Conservation (phyloP, 768 basidiomycete species). For the Amanita polypyramis region DNA sequence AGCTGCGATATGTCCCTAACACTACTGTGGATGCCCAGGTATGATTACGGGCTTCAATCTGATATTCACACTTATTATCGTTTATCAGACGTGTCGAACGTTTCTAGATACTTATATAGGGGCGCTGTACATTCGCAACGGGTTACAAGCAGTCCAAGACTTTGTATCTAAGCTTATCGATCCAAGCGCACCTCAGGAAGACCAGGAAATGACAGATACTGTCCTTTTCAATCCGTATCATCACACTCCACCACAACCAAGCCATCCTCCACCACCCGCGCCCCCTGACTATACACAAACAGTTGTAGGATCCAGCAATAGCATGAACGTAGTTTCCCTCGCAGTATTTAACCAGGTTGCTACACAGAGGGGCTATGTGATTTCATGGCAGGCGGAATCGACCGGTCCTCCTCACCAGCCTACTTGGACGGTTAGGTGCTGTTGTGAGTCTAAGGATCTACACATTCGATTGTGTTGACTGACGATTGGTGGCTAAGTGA, state of each 20-base stretch:
- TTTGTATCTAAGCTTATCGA: slow-evolving; percentile 54
- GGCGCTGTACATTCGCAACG: slow-evolving; percentile 52
- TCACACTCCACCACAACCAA: slow-evolving; percentile 11
- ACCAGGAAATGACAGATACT: slow-evolving; percentile 9
- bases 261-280: slow-evolving; percentile 14
- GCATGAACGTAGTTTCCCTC: slow-evolving; percentile 21
- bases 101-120: slow-evolving; percentile 55
- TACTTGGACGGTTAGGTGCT: slow-evolving; percentile 45
- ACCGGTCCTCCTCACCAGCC: slow-evolving; percentile 45
- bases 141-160: slow-evolving; percentile 32
- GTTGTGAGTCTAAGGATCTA: slow-evolving; percentile 25
- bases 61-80: background rate
- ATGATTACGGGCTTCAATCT: background rate
- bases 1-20: slow-evolving; percentile 37
- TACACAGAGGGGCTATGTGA: slow-evolving; percentile 28
- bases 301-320: slow-evolving; percentile 9
- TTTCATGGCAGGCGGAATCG: slow-evolving; percentile 39
- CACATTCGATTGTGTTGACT: background rate
- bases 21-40: slow-evolving; percentile 22
- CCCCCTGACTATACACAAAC: slow-evolving; percentile 25
- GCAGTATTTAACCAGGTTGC: slow-evolving; percentile 46
- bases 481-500: slow-evolving; percentile 27
- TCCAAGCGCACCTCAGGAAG: slow-evolving; percentile 21
- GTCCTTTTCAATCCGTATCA: background rate
- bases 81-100: slow-evolving; percentile 18